Evolutionary conservation across 768 basidiomycete species (phyloP).

Genomic region (Boletus coccyginus): DNA sequence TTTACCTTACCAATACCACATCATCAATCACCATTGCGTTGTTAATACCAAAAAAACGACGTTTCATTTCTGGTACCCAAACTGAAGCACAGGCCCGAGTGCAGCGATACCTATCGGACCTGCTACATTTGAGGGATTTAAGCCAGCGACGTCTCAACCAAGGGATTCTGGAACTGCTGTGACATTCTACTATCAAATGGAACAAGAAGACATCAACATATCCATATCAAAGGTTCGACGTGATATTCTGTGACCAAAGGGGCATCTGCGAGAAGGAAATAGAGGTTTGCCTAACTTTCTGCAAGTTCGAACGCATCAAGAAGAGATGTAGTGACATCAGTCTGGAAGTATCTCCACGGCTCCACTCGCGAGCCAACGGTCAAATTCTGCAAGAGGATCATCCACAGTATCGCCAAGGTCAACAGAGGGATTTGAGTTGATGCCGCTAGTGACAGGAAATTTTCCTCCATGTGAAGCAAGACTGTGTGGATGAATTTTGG

Average conservation of each 20-base stretch:
- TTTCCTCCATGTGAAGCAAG: not conserved
- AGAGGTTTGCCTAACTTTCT: not conserved
- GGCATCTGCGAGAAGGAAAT: not conserved
- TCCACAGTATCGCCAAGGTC: conserved; percentile 13
- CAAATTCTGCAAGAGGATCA: conserved; percentile 65
- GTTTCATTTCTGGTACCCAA: not conserved
- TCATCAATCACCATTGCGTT: not conserved
- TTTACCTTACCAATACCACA: not conserved
- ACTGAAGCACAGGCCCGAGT: too few relatives aligned
- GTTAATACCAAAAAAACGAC: not conserved
- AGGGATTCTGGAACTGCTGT: not conserved
- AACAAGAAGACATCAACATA: not conserved
- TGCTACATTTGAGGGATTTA: not conserved
- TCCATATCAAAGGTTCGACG: not conserved
- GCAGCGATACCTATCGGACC: not conserved
- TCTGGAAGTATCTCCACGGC: conserved; percentile 50
- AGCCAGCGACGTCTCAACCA: not conserved
- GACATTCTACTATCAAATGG: not conserved
- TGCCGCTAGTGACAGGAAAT: not conserved
- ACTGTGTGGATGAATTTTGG: not conserved
- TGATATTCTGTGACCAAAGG: not conserved
- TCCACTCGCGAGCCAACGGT: conserved; percentile 67
- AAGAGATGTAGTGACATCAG: conserved; percentile 1
- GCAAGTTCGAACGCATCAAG: not conserved
- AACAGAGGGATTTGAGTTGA: not conserved